These are phyloP conservation scores for Aureobasidium sp. DNA, from an alignment of 2,329 filamentous ascomycete species.

Conservation along the genomic window DNA sequence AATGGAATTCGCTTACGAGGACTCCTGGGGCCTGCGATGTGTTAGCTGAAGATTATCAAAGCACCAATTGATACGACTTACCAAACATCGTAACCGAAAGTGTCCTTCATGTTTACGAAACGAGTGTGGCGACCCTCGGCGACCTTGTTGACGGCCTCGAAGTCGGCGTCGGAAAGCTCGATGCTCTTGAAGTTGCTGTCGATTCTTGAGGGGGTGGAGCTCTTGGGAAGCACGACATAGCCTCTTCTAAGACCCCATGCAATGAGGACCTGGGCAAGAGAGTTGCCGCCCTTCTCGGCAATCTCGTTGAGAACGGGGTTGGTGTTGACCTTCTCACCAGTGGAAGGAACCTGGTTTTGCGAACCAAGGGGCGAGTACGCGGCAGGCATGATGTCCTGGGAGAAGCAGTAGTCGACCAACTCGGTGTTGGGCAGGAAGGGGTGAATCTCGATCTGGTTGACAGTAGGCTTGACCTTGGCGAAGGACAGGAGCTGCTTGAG, in stretches of 20 bases:
- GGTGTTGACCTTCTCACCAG: constrained; percentile 56
- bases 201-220: constrained; percentile 56
- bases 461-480: constrained; percentile 33
- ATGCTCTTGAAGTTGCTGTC: constrained; percentile 60
- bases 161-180: constrained; percentile 45
- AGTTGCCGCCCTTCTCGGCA: constrained; percentile 48
- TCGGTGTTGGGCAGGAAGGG: constrained; percentile 54
- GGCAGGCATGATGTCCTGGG: constrained; percentile 47
- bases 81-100: constrained; percentile 62
- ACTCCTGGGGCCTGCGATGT: constrained; percentile 27
- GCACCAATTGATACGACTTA: background rate
- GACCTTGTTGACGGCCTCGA: constrained; percentile 53
- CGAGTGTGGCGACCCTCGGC: constrained; percentile 57
- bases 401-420: constrained; percentile 48
- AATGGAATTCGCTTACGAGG: background rate
- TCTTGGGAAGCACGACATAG: constrained; percentile 62
- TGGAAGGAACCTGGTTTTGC: constrained; percentile 59
- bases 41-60: background rate
- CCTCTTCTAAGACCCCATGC: constrained; percentile 58
- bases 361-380: constrained; percentile 54
- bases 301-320: constrained; percentile 51
- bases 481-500: constrained; percentile 36
- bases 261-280: constrained; percentile 52
- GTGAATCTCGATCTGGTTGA: constrained; percentile 44
- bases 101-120: constrained; percentile 77